Conservation (phyloP, 805 yeast genomes). For the Spathaspora passalidarum region DNA sequence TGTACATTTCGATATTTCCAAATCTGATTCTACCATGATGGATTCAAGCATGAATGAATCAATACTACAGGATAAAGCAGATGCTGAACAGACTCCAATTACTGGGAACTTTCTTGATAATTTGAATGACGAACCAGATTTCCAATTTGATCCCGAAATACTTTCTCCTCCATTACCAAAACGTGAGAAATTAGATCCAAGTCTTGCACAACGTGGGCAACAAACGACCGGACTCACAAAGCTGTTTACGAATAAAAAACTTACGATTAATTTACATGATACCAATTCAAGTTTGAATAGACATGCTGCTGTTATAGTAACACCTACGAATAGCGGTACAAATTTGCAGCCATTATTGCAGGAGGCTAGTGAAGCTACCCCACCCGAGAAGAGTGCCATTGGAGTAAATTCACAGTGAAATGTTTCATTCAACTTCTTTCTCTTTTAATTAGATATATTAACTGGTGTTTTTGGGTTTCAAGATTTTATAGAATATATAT, state of each 20-base stretch:
- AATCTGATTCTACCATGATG: constrained; percentile 1
- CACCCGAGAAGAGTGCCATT: neutral
- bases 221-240: neutral
- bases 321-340: neutral
- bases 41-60: constrained; percentile 9
- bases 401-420: neutral
- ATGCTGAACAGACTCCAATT: constrained; percentile 3
- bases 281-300: neutral
- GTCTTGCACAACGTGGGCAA: neutral
- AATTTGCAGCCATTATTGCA: neutral
- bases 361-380: neutral
- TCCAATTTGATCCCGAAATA: constrained; percentile 25
- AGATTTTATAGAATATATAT: neutral
- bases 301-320: neutral
- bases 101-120: constrained; percentile 19
- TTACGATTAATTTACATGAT: neutral
- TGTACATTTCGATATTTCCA: constrained; percentile 3
- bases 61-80: neutral
- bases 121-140: constrained; percentile 25
- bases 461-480: neutral
- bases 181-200: neutral
- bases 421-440: neutral
- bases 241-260: neutral
- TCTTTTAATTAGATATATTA: neutral
- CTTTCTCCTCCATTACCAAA: constrained; percentile 22